A percentile compares a stretch with the other conserved stretches of the same genome.
Evolutionary conservation across 306 rosid genomes (phyloP).

Genomic region (Mimosa bimucronata): DNA sequence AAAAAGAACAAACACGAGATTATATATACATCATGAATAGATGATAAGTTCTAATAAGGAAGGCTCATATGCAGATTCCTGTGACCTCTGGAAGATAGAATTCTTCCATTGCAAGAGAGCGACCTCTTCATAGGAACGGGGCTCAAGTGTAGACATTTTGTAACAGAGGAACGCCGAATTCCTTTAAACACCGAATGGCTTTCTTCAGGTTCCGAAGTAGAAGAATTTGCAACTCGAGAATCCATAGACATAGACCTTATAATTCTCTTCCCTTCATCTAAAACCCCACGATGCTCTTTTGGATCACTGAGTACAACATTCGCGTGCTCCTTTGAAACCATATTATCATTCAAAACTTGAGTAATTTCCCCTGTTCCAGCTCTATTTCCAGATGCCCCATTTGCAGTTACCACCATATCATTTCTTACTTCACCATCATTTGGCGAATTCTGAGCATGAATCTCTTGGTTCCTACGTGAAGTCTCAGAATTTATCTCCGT

Average conservation of each 20-base stretch:
- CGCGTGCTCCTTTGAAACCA: constrained; percentile 33
- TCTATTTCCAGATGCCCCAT: constrained; percentile 35
- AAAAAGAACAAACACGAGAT: background rate
- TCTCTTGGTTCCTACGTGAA: constrained; percentile 39
- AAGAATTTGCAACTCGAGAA: constrained; percentile 7
- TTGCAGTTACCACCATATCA: constrained; percentile 4
- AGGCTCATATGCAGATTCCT: background rate
- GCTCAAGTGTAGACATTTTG: background rate
- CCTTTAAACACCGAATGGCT: background rate
- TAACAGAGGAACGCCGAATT: background rate
- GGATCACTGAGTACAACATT: background rate
- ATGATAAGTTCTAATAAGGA: background rate
- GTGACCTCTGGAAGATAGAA: constrained; percentile 4
- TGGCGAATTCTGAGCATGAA: constrained; percentile 38
- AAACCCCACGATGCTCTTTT: background rate
- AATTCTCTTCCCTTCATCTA: background rate
- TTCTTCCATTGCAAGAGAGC: constrained; percentile 4
- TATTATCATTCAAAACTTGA: constrained; percentile 32
- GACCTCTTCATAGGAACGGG: constrained; percentile 24
- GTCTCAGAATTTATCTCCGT: constrained; percentile 34
- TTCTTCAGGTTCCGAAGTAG: background rate
- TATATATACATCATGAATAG: background rate
- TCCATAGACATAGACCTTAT: constrained; percentile 39
- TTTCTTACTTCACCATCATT: constrained; percentile 36
- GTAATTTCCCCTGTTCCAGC: constrained; percentile 38